phyloP scores from a whole-genome alignment of 2,329 filamentous ascomycete species.

The Gnomoniopsis sp. region DNA sequence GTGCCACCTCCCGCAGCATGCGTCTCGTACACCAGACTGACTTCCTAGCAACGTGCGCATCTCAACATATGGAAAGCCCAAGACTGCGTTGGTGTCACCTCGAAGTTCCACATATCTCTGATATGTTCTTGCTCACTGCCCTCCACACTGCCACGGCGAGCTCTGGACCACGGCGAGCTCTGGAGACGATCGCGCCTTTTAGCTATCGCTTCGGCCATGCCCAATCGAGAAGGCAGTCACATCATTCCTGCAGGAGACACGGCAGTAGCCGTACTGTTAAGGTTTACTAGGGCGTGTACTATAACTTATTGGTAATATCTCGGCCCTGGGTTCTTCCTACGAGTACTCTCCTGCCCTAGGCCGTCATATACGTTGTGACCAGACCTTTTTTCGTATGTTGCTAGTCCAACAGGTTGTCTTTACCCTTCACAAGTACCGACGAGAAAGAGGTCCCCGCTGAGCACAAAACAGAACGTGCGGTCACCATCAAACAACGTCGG shows the following conservation, averaged over 20 bases:
- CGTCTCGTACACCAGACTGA: neutral
- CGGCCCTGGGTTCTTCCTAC: too few relatives aligned
- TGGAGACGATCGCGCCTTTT: neutral
- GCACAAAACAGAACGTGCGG: neutral
- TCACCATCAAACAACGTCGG: neutral
- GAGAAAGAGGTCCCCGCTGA: neutral
- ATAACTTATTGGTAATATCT: neutral
- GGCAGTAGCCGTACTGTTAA: neutral
- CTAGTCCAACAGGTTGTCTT: neutral
- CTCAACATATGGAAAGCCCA: neutral
- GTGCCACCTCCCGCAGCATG: conserved; percentile 1
- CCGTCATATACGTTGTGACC: neutral
- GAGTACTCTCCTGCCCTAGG: neutral
- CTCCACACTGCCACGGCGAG: neutral
- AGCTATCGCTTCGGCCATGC: neutral
- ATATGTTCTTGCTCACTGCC: neutral
- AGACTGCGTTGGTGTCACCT: neutral
- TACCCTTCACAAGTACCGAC: neutral
- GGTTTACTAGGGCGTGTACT: neutral
- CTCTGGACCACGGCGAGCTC: neutral
- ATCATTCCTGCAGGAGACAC: neutral
- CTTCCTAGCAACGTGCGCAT: neutral
- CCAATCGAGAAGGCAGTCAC: neutral
- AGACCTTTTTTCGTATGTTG: neutral
- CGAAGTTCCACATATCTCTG: too few relatives aligned